phyloP scores from a whole-genome alignment of 2,329 filamentous ascomycete species.

The Diaporthe longicolla region DNA sequence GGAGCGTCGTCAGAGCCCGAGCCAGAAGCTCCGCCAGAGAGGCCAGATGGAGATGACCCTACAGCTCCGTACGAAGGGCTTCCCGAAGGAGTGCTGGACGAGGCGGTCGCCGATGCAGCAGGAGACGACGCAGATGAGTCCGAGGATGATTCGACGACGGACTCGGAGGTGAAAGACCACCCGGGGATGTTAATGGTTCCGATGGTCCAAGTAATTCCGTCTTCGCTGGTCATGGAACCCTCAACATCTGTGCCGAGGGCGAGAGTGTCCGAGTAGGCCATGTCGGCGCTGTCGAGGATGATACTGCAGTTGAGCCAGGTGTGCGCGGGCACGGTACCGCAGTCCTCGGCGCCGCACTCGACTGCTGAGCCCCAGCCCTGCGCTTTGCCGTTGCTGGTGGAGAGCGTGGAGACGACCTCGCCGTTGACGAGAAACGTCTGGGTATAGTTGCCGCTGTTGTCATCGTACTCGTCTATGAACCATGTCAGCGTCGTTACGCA shows the following conservation, averaged over 20 bases:
- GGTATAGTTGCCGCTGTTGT: slow-evolving; percentile 56
- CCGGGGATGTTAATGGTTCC: slow-evolving; percentile 40
- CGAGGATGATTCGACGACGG: neutral
- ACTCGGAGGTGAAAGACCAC: slow-evolving; percentile 32
- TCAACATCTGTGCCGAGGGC: slow-evolving; percentile 38
- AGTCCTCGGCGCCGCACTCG: slow-evolving; percentile 82
- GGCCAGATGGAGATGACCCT: neutral
- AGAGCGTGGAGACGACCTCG: slow-evolving; percentile 56
- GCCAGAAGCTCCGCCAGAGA: neutral
- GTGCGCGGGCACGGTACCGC: slow-evolving; percentile 62
- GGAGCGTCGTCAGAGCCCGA: neutral
- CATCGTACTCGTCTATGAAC: slow-evolving; percentile 46
- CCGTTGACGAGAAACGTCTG: slow-evolving; percentile 55
- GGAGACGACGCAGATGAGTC: neutral
- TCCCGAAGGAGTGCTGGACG: neutral
- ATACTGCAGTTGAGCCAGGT: slow-evolving; percentile 41
- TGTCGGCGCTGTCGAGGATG: slow-evolving; percentile 39
- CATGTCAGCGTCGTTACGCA: neutral
- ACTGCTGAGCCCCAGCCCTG: slow-evolving; percentile 60
- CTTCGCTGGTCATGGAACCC: slow-evolving; percentile 37
- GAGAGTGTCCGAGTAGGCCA: slow-evolving; percentile 38
- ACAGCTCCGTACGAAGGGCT: neutral
- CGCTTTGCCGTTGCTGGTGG: slow-evolving; percentile 59
- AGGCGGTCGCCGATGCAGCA: neutral
- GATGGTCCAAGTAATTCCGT: slow-evolving; percentile 39